Evolutionary conservation across 2,329 filamentous ascomycete species (phyloP).

Genomic region (Monosporascus cannonballus): DNA sequence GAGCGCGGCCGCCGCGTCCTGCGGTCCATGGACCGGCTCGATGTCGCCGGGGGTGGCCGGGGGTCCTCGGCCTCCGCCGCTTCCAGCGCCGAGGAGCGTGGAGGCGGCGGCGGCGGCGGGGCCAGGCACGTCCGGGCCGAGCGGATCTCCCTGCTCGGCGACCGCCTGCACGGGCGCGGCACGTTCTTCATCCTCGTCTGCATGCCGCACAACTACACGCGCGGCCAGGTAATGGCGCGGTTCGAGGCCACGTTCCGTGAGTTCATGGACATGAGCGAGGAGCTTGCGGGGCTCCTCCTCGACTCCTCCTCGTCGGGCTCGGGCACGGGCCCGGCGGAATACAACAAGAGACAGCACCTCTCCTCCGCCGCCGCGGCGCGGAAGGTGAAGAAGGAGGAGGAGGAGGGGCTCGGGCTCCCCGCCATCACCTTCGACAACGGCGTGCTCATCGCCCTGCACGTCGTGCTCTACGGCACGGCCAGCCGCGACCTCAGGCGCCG

Average conservation of each 20-base stretch:
- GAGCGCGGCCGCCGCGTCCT: constrained; percentile 1
- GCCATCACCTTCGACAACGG: constrained; percentile 4
- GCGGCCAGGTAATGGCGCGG: background rate
- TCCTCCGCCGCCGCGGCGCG: too few relatives aligned
- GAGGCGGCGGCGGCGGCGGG: background rate
- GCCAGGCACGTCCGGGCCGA: background rate
- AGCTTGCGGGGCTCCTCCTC: background rate
- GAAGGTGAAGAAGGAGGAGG: too few relatives aligned
- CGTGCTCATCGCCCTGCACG: constrained; percentile 1
- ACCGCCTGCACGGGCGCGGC: constrained; percentile 1
- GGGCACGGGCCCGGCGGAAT: too few relatives aligned
- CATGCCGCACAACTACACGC: constrained; percentile 3
- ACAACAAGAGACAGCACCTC: too few relatives aligned
- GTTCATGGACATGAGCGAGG: background rate
- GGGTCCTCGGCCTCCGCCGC: too few relatives aligned
- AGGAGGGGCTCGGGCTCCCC: background rate
- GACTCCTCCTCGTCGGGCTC: background rate
- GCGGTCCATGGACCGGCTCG: background rate
- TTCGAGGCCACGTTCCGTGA: background rate
- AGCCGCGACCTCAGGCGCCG: background rate
- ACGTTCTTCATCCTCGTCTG: background rate
- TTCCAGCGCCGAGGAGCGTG: too few relatives aligned
- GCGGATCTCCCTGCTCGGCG: background rate
- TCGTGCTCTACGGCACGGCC: background rate
- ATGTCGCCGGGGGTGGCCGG: background rate